Percentiles rank a stretch among this genome's conserved stretches.
These are phyloP conservation scores for Neonothopanus nambi DNA, from an alignment of 1,284 basidiomycete genomes.

Conservation along the genomic window DNA sequence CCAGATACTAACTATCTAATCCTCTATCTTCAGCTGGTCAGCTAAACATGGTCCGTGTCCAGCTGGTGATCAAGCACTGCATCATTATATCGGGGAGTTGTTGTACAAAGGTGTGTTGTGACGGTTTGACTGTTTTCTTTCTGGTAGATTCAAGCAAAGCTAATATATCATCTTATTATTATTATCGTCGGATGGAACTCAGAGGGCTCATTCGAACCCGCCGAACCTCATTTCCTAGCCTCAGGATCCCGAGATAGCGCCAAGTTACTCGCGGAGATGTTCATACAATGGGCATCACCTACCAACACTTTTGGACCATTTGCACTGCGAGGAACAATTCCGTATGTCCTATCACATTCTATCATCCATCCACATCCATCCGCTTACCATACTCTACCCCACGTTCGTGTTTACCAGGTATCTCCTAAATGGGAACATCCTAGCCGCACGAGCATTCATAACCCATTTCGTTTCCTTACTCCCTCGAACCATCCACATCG, in stretches of 20 bases:
- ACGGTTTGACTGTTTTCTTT: background rate
- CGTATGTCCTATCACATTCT: constrained; percentile 49
- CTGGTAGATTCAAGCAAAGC: background rate
- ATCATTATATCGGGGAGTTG: constrained; percentile 86
- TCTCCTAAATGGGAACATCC: constrained; percentile 85
- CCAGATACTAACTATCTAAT: constrained; percentile 14
- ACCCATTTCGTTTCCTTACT: constrained; percentile 69
- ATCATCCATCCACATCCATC: constrained; percentile 4
- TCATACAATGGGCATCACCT: constrained; percentile 72
- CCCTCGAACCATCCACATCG: constrained; percentile 37
- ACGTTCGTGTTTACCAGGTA: too few species aligned
- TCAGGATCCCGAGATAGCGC: constrained; percentile 88
- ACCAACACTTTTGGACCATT: constrained; percentile 60
- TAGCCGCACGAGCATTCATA: constrained; percentile 85
- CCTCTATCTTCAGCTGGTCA: constrained; percentile 66
- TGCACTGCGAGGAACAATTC: constrained; percentile 79
- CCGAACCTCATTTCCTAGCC: constrained; percentile 80
- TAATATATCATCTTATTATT: background rate
- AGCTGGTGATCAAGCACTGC: constrained; percentile 82
- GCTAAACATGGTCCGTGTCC: constrained; percentile 74
- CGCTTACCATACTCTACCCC: background rate
- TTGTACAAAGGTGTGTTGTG: constrained; percentile 81
- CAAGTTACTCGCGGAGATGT: constrained; percentile 80
- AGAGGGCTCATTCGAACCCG: constrained; percentile 76
- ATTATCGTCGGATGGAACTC: constrained; percentile 5